A percentile compares a stretch with the other conserved stretches of the same genome.
phyloP scores from a whole-genome alignment of 768 basidiomycete genomes.

The Filobasidium floriforme region DNA sequence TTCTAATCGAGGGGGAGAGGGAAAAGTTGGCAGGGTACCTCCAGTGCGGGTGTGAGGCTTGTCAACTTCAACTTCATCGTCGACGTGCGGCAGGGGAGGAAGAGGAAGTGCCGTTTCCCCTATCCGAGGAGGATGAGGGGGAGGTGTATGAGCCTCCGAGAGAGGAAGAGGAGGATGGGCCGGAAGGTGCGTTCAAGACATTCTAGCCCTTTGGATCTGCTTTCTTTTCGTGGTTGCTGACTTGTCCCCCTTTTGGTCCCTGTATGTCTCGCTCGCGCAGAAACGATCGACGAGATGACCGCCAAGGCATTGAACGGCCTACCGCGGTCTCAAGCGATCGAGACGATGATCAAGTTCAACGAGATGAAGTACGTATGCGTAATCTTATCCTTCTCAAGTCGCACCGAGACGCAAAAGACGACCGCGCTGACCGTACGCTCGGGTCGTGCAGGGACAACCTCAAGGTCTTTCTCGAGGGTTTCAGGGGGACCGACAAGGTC shows the following conservation, averaged over 20 bases:
- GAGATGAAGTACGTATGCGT: slow-evolving; percentile 36
- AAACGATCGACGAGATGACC: slow-evolving; percentile 38
- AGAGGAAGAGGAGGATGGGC: slow-evolving; percentile 27
- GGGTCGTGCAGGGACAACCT: slow-evolving; percentile 12
- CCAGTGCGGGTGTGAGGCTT: slow-evolving; percentile 2
- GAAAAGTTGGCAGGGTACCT: slow-evolving; percentile 15
- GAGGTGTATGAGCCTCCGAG: slow-evolving; percentile 39
- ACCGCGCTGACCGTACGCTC: background rate
- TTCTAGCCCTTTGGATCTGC: background rate
- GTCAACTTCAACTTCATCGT: too few species aligned
- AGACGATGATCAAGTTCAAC: slow-evolving; percentile 40
- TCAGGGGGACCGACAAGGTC: slow-evolving; percentile 12
- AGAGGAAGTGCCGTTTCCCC: slow-evolving; percentile 29
- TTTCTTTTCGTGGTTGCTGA: background rate
- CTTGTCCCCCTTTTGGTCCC: background rate
- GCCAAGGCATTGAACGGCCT: slow-evolving; percentile 30
- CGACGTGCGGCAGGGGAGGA: too few species aligned
- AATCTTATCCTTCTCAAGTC: too few species aligned
- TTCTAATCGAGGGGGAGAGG: slow-evolving; percentile 34
- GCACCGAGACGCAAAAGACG: background rate
- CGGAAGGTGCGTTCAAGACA: slow-evolving; percentile 4
- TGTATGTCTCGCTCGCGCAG: slow-evolving; percentile 23
- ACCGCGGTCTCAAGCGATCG: slow-evolving; percentile 40
- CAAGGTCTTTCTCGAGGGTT: slow-evolving; percentile 22
- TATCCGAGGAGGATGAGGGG: slow-evolving; percentile 35